Evolutionary conservation across 805 yeast genomes (phyloP).

Genomic region (Sugiyamaella chiloensis): DNA sequence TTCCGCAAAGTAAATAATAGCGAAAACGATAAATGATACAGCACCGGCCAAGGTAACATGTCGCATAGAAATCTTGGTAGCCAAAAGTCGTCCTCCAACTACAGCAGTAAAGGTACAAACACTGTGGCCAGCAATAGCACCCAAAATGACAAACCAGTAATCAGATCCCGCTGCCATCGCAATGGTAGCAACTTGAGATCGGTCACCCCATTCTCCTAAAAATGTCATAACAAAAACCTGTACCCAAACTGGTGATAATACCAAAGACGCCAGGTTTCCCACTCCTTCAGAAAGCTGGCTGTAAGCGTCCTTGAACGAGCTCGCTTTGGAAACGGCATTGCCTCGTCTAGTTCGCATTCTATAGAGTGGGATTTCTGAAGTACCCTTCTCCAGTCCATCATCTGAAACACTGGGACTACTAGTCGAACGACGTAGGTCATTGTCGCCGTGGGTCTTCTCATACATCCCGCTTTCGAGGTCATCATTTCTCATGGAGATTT

Average conservation of each 20-base stretch:
- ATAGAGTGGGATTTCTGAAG: slow-evolving; percentile 19
- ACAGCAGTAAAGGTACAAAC: slow-evolving; percentile 89
- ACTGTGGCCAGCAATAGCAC: slow-evolving; percentile 88
- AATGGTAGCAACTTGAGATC: slow-evolving; percentile 96
- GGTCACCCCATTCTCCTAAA: slow-evolving; percentile 98
- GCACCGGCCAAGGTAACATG: slow-evolving; percentile 92
- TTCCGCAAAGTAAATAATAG: slow-evolving; percentile 73
- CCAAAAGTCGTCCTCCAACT: slow-evolving; percentile 85
- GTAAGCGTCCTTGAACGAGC: slow-evolving; percentile 20
- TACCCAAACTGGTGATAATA: slow-evolving; percentile 86
- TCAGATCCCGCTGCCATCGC: slow-evolving; percentile 98
- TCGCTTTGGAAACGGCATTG: slow-evolving; percentile 17
- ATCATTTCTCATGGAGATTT: slow-evolving; percentile 49
- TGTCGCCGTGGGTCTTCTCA: slow-evolving; percentile 12
- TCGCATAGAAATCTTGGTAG: slow-evolving; percentile 85
- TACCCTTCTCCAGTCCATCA: slow-evolving; percentile 36
- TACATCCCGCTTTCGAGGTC: slow-evolving; percentile 57
- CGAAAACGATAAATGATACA: slow-evolving; percentile 75
- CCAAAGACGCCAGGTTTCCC: slow-evolving; percentile 53
- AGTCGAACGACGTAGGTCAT: slow-evolving; percentile 21
- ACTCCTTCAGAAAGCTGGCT: slow-evolving; percentile 38
- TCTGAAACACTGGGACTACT: slow-evolving; percentile 27
- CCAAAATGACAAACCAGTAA: slow-evolving; percentile 83
- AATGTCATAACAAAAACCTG: slow-evolving; percentile 95
- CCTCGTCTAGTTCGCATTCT: slow-evolving; percentile 18